Conservation (phyloP, 176 grass and related monocot species). For the Chloris gayana region DNA sequence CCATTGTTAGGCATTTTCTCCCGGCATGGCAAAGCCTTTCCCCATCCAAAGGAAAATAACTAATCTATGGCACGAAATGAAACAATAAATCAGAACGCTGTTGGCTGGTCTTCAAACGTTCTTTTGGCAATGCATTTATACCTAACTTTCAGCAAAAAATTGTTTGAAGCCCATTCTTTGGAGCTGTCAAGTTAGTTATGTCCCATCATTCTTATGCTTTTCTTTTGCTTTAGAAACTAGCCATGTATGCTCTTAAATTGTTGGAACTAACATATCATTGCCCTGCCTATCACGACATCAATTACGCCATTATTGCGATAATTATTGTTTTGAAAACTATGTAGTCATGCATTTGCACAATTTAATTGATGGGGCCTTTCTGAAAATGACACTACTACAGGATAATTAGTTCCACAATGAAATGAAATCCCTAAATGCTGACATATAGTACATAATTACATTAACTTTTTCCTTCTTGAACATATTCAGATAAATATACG, state of each 20-base stretch:
- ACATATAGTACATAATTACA: not conserved
- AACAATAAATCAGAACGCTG: slow-evolving; percentile 7
- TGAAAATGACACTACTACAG: slow-evolving; percentile 29
- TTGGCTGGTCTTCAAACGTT: slow-evolving; percentile 23
- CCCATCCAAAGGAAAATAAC: not conserved
- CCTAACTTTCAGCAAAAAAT: slow-evolving; percentile 46
- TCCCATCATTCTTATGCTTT: slow-evolving; percentile 43
- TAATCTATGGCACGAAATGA: not conserved
- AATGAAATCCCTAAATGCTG: not conserved
- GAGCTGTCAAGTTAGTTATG: slow-evolving; percentile 56
- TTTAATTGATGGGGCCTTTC: slow-evolving; percentile 42
- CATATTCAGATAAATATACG: not conserved
- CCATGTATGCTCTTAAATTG: slow-evolving; percentile 48
- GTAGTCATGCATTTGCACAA: slow-evolving; percentile 37
- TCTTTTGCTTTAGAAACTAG: slow-evolving; percentile 61
- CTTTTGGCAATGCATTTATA: slow-evolving; percentile 26
- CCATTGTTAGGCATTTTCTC: slow-evolving; percentile 29
- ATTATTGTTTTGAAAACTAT: slow-evolving; percentile 56
- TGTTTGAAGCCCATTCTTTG: slow-evolving; percentile 39
- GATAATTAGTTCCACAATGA: not conserved
- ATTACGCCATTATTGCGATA: slow-evolving; percentile 46
- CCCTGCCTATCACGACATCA: slow-evolving; percentile 49
- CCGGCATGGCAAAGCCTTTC: not conserved
- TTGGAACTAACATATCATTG: slow-evolving; percentile 65
- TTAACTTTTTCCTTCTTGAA: not conserved